These are phyloP conservation scores for Huiozyma sinensis DNA, from an alignment of 805 yeast species.

Conservation along the genomic window DNA sequence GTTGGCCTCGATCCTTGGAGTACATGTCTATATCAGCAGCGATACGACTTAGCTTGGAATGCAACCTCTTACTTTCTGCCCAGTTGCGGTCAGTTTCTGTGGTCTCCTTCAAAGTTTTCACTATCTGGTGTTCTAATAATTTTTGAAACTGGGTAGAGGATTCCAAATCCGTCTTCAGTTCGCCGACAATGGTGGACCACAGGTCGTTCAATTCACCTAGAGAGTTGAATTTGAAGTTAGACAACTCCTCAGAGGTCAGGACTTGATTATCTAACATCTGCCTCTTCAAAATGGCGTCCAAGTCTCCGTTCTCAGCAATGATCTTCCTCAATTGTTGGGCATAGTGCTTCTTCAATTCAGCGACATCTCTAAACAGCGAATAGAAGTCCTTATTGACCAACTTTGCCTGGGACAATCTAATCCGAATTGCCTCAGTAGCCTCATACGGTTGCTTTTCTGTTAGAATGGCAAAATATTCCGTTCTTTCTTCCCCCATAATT, in stretches of 20 bases:
- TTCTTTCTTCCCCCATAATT: conserved; percentile 15
- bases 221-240: conserved; percentile 39
- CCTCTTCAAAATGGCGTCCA: conserved; percentile 25
- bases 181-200: conserved; percentile 36
- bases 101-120: conserved; percentile 43
- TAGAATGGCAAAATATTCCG: conserved; percentile 31
- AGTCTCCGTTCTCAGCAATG: conserved; percentile 25
- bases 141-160: conserved; percentile 40
- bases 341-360: conserved; percentile 38
- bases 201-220: conserved; percentile 35
- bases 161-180: conserved; percentile 36
- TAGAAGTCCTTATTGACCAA: conserved; percentile 51
- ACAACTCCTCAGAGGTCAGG: conserved; percentile 34
- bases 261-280: conserved; percentile 32
- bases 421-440: conserved; percentile 48
- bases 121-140: conserved; percentile 41
- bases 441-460: conserved; percentile 39
- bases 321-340: conserved; percentile 36
- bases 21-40: conserved; percentile 34
- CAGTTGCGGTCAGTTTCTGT: conserved; percentile 44
- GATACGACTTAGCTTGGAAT: conserved; percentile 34
- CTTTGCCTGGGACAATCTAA: conserved; percentile 46
- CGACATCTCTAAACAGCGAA: conserved; percentile 46
- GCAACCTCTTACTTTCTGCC: conserved; percentile 42
- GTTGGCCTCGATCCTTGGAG: conserved; percentile 30